Conservation (phyloP, 352 stramenopile species). For the Blastocystis sp. region DNA sequence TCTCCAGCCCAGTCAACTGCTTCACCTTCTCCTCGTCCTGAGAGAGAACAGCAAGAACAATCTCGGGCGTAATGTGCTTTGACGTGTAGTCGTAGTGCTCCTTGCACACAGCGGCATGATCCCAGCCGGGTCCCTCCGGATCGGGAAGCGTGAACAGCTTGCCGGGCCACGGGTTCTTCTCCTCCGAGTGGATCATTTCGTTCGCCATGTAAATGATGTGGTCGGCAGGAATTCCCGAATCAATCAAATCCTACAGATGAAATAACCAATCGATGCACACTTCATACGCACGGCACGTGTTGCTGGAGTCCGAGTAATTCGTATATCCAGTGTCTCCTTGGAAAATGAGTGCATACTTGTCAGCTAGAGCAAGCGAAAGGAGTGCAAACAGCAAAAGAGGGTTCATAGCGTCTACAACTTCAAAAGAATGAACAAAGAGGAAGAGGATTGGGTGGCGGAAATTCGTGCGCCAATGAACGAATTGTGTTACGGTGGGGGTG, state of each 20-base stretch:
- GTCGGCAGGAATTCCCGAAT: conserved; percentile 1
- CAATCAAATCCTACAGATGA: conserved; percentile 14
- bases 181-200: neutral
- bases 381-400: neutral
- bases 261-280: neutral
- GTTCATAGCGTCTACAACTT: too few species aligned
- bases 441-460: too few species aligned
- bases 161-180: conserved; percentile 16
- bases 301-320: conserved; percentile 35
- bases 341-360: conserved; percentile 30
- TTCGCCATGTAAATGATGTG: conserved; percentile 50
- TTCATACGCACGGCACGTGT: conserved; percentile 42
- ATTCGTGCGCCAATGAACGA: too few species aligned
- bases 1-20: neutral
- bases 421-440: too few species aligned
- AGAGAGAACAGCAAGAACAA: conserved; percentile 9
- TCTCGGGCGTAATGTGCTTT: neutral
- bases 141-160: conserved; percentile 36
- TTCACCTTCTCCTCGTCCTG: neutral
- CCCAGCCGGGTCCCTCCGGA: neutral
- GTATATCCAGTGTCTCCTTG: conserved; percentile 23
- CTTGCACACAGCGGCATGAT: neutral
- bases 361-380: neutral
- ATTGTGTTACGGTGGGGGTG: too few species aligned
- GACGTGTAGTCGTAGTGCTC: conserved; percentile 33